Evolutionary conservation across 2,329 filamentous ascomycete species (phyloP).

Genomic region (Phaeosphaeria sp.): DNA sequence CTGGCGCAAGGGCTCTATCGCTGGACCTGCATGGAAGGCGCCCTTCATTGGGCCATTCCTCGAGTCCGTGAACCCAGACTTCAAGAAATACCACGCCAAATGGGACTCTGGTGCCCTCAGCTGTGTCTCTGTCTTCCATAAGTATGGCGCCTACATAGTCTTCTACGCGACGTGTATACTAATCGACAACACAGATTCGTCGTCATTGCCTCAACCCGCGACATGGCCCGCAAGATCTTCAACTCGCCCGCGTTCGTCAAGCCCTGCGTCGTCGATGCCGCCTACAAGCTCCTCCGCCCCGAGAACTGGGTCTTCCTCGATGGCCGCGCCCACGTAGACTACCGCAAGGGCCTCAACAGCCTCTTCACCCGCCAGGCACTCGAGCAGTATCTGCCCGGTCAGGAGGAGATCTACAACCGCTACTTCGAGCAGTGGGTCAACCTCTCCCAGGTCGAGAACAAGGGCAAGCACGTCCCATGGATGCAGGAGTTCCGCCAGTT

Average conservation of each 20-base stretch:
- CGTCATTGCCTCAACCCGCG: constrained; percentile 92
- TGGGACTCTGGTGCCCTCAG: constrained; percentile 91
- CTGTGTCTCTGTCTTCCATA: constrained; percentile 99
- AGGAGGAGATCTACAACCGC: constrained; percentile 87
- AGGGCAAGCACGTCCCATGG: constrained; percentile 80
- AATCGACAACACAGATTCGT: constrained; percentile 72
- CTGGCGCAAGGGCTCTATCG: constrained; percentile 55
- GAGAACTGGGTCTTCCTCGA: constrained; percentile 98
- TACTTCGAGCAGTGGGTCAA: constrained; percentile 84
- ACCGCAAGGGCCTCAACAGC: constrained; percentile 93
- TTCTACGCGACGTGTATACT: constrained; percentile 11
- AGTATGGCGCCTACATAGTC: constrained; percentile 61
- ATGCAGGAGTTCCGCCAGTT: constrained; percentile 93
- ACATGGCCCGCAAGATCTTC: constrained; percentile 96
- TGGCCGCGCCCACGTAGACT: constrained; percentile 93
- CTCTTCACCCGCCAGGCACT: constrained; percentile 93
- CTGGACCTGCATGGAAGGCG: constrained; percentile 56
- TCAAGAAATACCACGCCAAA: constrained; percentile 88
- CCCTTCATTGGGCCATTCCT: constrained; percentile 86
- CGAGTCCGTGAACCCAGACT: constrained; percentile 89
- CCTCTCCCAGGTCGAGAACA: constrained; percentile 71
- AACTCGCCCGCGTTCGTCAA: constrained; percentile 92
- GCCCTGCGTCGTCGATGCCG: constrained; percentile 93
- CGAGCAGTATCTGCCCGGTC: constrained; percentile 85
- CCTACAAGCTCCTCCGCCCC: constrained; percentile 88